phyloP scores from a whole-genome alignment of 148 eudicot species.

The Spergularia bocconei region DNA sequence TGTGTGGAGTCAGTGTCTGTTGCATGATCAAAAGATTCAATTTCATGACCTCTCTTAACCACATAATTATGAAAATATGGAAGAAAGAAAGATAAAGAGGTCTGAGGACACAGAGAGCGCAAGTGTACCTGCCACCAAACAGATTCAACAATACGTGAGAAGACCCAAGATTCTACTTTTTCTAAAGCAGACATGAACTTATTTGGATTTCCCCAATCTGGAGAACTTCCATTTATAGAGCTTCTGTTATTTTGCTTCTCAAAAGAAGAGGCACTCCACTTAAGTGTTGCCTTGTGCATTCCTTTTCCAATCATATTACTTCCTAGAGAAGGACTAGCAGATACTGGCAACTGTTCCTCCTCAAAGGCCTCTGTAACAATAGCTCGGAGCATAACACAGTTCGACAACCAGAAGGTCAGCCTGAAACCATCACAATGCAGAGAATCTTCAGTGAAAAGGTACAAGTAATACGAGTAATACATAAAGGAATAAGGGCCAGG shows the following conservation, averaged over 20 bases:
- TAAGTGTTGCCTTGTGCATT: slow-evolving; percentile 41
- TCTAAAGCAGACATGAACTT: slow-evolving; percentile 58
- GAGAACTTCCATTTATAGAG: slow-evolving; percentile 26
- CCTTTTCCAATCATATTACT: slow-evolving; percentile 28
- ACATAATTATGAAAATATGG: neutral
- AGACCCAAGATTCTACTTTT: slow-evolving; percentile 84
- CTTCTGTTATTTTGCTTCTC: slow-evolving; percentile 31
- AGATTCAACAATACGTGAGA: slow-evolving; percentile 79
- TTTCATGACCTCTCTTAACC: neutral
- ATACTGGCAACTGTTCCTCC: slow-evolving; percentile 40
- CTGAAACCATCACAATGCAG: slow-evolving; percentile 32
- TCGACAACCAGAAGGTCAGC: slow-evolving; percentile 88
- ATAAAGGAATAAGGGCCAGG: neutral
- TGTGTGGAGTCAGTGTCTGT: slow-evolving; percentile 84
- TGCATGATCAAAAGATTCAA: slow-evolving; percentile 4
- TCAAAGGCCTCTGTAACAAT: slow-evolving; percentile 49
- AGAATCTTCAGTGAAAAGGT: neutral
- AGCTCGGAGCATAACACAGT: slow-evolving; percentile 64
- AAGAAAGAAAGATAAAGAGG: neutral
- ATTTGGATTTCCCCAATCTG: slow-evolving; percentile 58
- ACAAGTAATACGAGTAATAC: neutral
- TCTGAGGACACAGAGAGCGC: neutral
- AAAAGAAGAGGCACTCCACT: slow-evolving; percentile 49
- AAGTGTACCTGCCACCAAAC: slow-evolving; percentile 91
- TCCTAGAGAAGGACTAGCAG: slow-evolving; percentile 37